Base-by-base conservation (phyloP, 2,329 filamentous ascomycete species). In the Xylariaceae sp. region DNA sequence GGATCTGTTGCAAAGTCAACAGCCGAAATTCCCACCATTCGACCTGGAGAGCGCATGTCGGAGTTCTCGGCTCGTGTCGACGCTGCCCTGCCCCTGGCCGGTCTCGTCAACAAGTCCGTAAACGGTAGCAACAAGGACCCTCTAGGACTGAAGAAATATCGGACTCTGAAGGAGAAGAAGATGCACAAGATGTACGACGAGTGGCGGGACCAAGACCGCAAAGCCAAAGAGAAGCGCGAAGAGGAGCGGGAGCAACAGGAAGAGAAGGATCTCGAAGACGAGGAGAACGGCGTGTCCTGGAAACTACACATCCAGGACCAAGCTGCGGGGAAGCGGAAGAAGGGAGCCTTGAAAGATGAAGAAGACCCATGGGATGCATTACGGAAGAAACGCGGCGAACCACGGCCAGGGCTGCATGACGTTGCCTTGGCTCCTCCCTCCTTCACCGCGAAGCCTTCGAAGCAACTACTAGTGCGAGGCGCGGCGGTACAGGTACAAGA, bases 31-130 rank as follows among this genome's bases (percentile, higher is more conserved):
- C 84, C 83, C 0, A 88, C 81, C 42, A 96, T 97, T 55, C 79
- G 82, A 14, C 90, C 91, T 0, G 89, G 90, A 45, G 94, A 99
- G 68, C 82, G 82, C 45, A 74, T 97, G 63, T 82, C 86, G 5
- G 87, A 95, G 45, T 99, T 95, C 65, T 75, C 84, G 7, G 81
- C 85, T 11, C 83, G 91, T 30, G 94, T 99, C 6, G 86, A 97
- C 64, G 87, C 89, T 43, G 84, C 89, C 0, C 75, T 97, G 6
- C 92, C 92, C 0, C 71, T 99, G 0, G 74, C 82, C 7, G 85
- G 85, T 0, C 75, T 96, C 9, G 75, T 82, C 48, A 82, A 76
- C 56, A 86, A 85, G 61, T 79, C 76, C 0, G 69, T 76, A 9
- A 82, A 77, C 57, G 72, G 76, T 38, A 27, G 22, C 22, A 83